These are phyloP conservation scores for Boletus pseudopeckii DNA, from an alignment of 768 basidiomycete species.

Conservation along the genomic window DNA sequence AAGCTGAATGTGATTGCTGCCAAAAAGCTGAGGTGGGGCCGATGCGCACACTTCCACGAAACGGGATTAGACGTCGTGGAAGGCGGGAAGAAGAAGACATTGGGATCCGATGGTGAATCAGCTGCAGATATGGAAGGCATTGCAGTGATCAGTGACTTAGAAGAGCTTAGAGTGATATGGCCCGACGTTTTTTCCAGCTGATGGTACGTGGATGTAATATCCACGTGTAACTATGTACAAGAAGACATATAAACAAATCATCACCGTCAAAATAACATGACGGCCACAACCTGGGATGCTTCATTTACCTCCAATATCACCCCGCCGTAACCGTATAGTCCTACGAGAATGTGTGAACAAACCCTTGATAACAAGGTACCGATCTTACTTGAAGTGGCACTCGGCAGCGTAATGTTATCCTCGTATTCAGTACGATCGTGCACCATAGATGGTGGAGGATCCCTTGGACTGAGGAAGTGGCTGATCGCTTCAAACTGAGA, in stretches of 20 bases:
- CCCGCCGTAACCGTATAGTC: slow-evolving; percentile 73
- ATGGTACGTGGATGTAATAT: slow-evolving; percentile 1
- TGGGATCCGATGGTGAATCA: slow-evolving; percentile 36
- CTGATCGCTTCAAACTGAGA: slow-evolving; percentile 74
- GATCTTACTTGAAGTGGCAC: slow-evolving; percentile 62
- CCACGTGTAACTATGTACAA: slow-evolving; percentile 3
- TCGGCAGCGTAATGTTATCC: slow-evolving; percentile 63
- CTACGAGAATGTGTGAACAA: slow-evolving; percentile 6
- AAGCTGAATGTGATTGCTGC: slow-evolving; percentile 67
- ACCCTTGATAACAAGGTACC: not conserved
- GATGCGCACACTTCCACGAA: slow-evolving; percentile 76
- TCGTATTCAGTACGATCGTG: slow-evolving; percentile 78
- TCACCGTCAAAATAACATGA: slow-evolving; percentile 59
- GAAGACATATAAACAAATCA: not conserved
- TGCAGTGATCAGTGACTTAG: slow-evolving; percentile 51
- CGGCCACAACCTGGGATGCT: slow-evolving; percentile 70
- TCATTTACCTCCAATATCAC: slow-evolving; percentile 78
- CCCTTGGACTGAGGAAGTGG: slow-evolving; percentile 72
- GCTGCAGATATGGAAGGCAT: slow-evolving; percentile 44
- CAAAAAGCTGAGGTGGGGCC: slow-evolving; percentile 61
- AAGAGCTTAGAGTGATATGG: slow-evolving; percentile 72
- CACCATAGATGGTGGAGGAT: slow-evolving; percentile 74
- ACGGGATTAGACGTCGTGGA: slow-evolving; percentile 59
- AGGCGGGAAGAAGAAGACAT: slow-evolving; percentile 52
- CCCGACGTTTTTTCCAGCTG: slow-evolving; percentile 60